Percentiles rank a stretch among this genome's conserved stretches.
Evolutionary conservation across 1,284 basidiomycete genomes (phyloP).

Genomic region (Cryptococcus sp.): DNA sequence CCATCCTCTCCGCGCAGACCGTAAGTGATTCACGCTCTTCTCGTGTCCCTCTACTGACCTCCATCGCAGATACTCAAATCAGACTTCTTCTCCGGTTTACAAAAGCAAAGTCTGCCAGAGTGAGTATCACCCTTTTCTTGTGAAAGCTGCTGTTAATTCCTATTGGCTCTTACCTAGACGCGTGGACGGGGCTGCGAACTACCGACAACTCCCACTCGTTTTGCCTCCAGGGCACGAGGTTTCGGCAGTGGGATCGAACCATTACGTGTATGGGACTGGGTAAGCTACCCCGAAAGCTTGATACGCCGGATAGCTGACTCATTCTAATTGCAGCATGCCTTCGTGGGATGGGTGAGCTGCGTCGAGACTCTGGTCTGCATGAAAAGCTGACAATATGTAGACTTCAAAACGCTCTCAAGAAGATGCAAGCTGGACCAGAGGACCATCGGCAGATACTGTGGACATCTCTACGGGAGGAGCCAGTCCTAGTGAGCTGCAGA

Average conservation of each 20-base stretch:
- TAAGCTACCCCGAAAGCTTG: constrained; percentile 46
- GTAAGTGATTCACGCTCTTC: constrained; percentile 36
- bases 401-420: constrained; percentile 74
- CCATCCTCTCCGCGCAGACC: constrained; percentile 68
- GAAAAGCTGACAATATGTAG: constrained; percentile 53
- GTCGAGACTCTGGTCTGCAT: constrained; percentile 4
- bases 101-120: constrained; percentile 94
- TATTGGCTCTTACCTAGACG: constrained; percentile 60
- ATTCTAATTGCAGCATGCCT: constrained; percentile 21
- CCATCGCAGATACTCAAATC: constrained; percentile 76
- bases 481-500: constrained; percentile 65
- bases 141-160: neutral
- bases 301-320: neutral
- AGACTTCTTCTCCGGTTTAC: constrained; percentile 92
- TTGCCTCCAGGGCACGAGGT: constrained; percentile 42
- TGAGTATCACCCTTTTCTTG: constrained; percentile 52
- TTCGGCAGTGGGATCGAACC: constrained; percentile 52
- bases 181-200: constrained; percentile 91
- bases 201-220: constrained; percentile 73
- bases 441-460: constrained; percentile 76
- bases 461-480: constrained; percentile 95
- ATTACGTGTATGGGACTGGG: constrained; percentile 87
- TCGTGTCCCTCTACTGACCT: constrained; percentile 52
- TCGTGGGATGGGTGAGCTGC: constrained; percentile 34
- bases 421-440: constrained; percentile 75